These are phyloP conservation scores for Aspergillus ellipticus DNA, from an alignment of 495 filamentous ascomycete species.

Conservation along the genomic window DNA sequence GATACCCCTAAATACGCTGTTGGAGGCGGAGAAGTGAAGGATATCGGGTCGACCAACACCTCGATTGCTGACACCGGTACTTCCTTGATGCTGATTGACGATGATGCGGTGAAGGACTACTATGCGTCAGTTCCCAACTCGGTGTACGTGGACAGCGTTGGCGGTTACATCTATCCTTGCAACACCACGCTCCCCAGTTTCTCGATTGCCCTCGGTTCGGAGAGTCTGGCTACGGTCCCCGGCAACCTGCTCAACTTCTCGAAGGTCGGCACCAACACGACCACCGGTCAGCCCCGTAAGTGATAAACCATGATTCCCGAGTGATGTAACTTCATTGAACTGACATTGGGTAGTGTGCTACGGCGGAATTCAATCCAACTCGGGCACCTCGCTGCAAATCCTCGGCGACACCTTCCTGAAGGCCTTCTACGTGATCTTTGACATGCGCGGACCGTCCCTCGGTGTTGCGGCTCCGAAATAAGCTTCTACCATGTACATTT, in stretches of 20 bases:
- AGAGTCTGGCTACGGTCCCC: slow-evolving; percentile 58
- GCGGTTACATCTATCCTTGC: slow-evolving; percentile 68
- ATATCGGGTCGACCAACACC: slow-evolving; percentile 24
- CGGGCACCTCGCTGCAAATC: slow-evolving; percentile 58
- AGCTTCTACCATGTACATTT: slow-evolving; percentile 2
- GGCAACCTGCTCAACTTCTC: slow-evolving; percentile 66
- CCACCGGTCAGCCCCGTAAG: slow-evolving; percentile 38
- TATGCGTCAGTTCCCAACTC: slow-evolving; percentile 61
- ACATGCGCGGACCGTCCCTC: slow-evolving; percentile 48
- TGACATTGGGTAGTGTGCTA: slow-evolving; percentile 53
- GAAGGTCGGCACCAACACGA: slow-evolving; percentile 44
- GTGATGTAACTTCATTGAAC: not conserved
- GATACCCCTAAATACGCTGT: slow-evolving; percentile 55
- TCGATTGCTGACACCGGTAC: slow-evolving; percentile 73
- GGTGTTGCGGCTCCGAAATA: slow-evolving; percentile 29
- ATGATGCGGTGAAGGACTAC: slow-evolving; percentile 56
- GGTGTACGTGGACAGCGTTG: slow-evolving; percentile 38
- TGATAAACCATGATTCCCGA: not conserved
- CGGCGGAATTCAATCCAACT: slow-evolving; percentile 65
- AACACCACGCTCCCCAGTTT: slow-evolving; percentile 59
- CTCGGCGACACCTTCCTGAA: slow-evolving; percentile 80
- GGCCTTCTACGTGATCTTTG: slow-evolving; percentile 75
- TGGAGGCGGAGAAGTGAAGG: slow-evolving; percentile 35
- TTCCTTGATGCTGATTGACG: slow-evolving; percentile 66
- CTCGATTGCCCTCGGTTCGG: slow-evolving; percentile 58